Base-by-base conservation (phyloP, 805 yeast genomes). In the Dipodascopsis tothii region DNA sequence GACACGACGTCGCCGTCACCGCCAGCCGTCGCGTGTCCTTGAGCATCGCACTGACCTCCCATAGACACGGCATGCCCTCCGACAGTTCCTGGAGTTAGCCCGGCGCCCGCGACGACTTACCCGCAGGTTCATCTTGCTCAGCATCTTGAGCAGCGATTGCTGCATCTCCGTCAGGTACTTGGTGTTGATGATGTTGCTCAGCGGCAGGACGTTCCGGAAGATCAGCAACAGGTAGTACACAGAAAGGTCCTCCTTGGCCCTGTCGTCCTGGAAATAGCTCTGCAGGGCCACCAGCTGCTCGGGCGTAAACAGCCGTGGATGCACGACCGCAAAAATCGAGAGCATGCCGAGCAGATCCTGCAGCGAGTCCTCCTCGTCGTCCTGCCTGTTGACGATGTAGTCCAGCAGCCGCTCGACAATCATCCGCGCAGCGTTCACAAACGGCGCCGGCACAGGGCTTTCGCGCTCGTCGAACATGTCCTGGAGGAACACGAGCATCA, bases 51-150 rank as follows among this genome's bases (percentile, higher is more conserved):
- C 83, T 70, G 0, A 84, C 63, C 5, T 60, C 61, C 81, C 86
- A 78, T 3, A 77, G 62, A 44, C 84, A 70, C 1, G 87, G 86
- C 60, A 84, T 72, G 0, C 90, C 94, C 56, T 79, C 80, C n/a
- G 75, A 75, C 5, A 84, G 60, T 52, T 84, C 92, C 43, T 44
- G 32, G 28, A n/a, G n/a, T n/a, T n/a, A n/a, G n/a, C n/a, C n/a
- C n/a, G n/a, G n/a, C n/a, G n/a, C n/a, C n/a, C n/a, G n/a, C n/a
- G n/a, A 25, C 30, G 11, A 25, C 30, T 25, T 40, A 45, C 42
- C 45, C 60, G 67, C 0, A 71, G 69, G 40, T 70, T 73, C 62
- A 80, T 73, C 48, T 74, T 80, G 2, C 88, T 79, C 25, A 84
- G 60, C 25, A 74, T 64, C 27, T 66, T 66, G 48, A 83, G 57